Evolutionary conservation across 768 basidiomycete species (phyloP).

Genomic region (Leccinum incarnatum): DNA sequence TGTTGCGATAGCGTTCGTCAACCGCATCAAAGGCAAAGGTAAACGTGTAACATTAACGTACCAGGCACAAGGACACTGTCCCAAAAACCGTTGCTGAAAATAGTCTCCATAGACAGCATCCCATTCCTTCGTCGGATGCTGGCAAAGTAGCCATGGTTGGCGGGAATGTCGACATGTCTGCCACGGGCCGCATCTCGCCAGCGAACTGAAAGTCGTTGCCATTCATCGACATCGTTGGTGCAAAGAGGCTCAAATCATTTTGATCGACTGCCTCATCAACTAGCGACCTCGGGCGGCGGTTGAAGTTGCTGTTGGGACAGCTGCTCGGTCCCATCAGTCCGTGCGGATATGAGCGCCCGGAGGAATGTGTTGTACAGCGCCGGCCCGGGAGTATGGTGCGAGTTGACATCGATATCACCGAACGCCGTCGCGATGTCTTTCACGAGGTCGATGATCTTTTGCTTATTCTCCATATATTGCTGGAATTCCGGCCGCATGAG

Average conservation of each 20-base stretch:
- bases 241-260: constrained; percentile 32
- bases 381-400: constrained; percentile 69
- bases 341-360: constrained; percentile 67
- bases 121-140: constrained; percentile 38
- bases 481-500: constrained; percentile 83
- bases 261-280: constrained; percentile 20
- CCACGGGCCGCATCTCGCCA: constrained; percentile 82
- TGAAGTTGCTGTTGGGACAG: constrained; percentile 24
- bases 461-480: constrained; percentile 69
- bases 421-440: constrained; percentile 81
- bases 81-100: constrained; percentile 80
- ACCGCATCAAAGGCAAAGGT: neutral
- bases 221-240: constrained; percentile 18
- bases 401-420: constrained; percentile 72
- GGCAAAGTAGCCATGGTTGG: constrained; percentile 74
- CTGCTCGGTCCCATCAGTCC: constrained; percentile 32
- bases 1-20: constrained; percentile 27
- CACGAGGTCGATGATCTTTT: constrained; percentile 64
- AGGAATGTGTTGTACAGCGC: constrained; percentile 85
- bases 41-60: constrained; percentile 34
- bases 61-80: constrained; percentile 86
- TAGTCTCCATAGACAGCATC: constrained; percentile 77
- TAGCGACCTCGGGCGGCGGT: constrained; percentile 15
- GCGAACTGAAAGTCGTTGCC: constrained; percentile 63
- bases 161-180: constrained; percentile 81